Conservation (phyloP, 805 yeast species). For the Cyberlindnera subsufficiens region DNA sequence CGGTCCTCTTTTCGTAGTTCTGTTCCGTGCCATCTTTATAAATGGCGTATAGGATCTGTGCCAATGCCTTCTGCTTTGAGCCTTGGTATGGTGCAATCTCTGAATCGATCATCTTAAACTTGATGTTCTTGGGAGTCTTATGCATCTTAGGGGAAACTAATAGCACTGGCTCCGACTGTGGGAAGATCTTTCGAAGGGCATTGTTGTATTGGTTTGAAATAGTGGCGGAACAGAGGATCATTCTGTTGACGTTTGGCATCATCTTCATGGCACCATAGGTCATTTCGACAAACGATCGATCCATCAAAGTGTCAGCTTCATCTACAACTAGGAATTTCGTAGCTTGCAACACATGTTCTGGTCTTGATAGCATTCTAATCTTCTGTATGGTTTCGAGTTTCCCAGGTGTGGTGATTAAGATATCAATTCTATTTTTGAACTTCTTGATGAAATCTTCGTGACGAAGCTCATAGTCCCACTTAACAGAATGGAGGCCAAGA, state of each 20-base stretch:
- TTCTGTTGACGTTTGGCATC: constrained; percentile 50
- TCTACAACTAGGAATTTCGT: constrained; percentile 70
- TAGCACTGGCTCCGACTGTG: constrained; percentile 57
- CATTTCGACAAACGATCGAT: constrained; percentile 65
- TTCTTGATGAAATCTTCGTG: constrained; percentile 45
- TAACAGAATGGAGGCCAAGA: constrained; percentile 40
- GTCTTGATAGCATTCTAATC: constrained; percentile 28
- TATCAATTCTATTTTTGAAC: constrained; percentile 56
- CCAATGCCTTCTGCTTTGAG: constrained; percentile 75
- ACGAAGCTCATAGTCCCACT: constrained; percentile 59
- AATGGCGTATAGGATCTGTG: constrained; percentile 84
- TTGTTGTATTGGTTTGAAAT: constrained; percentile 73
- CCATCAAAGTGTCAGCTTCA: constrained; percentile 92
- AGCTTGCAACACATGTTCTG: constrained; percentile 35
- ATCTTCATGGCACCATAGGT: constrained; percentile 50
- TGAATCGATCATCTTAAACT: constrained; percentile 71
- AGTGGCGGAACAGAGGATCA: constrained; percentile 85
- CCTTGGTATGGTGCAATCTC: constrained; percentile 76
- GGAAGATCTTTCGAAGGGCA: constrained; percentile 54
- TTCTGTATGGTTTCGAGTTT: constrained; percentile 42
- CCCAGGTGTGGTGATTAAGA: constrained; percentile 82
- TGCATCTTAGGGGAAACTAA: constrained; percentile 69
- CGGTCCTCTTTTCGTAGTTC: constrained; percentile 68
- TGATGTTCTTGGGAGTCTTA: constrained; percentile 71
- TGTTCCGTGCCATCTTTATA: constrained; percentile 77